These are phyloP conservation scores for Crithidia bombi DNA, from an alignment of 208 protist genomes.

Conservation along the genomic window DNA sequence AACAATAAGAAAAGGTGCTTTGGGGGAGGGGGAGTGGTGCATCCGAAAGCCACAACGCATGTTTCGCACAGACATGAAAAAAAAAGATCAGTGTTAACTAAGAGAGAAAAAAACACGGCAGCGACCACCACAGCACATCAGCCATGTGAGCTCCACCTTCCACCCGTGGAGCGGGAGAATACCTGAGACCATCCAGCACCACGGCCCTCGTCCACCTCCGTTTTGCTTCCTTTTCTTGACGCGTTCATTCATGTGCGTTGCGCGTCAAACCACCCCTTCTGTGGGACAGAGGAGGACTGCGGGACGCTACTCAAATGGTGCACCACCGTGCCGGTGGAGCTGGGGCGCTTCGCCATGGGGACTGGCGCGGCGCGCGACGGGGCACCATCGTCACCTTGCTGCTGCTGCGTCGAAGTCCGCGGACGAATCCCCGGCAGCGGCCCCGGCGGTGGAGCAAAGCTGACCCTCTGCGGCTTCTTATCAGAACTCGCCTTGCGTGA, in stretches of 20 bases:
- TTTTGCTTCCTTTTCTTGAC: conserved; percentile 1
- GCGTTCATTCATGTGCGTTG: neutral
- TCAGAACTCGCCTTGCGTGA: neutral
- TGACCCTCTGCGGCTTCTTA: neutral
- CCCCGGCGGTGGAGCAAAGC: neutral
- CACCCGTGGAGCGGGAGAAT: too few species aligned
- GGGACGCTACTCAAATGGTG: conserved; percentile 7
- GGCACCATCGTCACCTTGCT: conserved; percentile 1
- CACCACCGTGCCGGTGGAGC: conserved; percentile 8
- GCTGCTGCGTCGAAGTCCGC: neutral
- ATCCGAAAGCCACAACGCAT: too few species aligned
- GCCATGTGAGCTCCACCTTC: too few species aligned
- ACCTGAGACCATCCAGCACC: too few species aligned
- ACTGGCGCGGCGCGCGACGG: neutral
- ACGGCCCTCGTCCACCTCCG: neutral
- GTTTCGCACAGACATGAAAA: too few species aligned
- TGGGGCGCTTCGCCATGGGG: neutral
- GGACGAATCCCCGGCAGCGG: conserved; percentile 9
- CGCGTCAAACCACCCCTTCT: conserved; percentile 7
- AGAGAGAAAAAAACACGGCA: neutral
- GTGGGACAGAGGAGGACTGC: neutral
- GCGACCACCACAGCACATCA: too few species aligned
- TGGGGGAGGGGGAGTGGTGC: too few species aligned
- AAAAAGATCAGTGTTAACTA: neutral
- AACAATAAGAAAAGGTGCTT: neutral